phyloP scores from a whole-genome alignment of 257 asterid genomes.

The Solanum bulbocastanum region DNA sequence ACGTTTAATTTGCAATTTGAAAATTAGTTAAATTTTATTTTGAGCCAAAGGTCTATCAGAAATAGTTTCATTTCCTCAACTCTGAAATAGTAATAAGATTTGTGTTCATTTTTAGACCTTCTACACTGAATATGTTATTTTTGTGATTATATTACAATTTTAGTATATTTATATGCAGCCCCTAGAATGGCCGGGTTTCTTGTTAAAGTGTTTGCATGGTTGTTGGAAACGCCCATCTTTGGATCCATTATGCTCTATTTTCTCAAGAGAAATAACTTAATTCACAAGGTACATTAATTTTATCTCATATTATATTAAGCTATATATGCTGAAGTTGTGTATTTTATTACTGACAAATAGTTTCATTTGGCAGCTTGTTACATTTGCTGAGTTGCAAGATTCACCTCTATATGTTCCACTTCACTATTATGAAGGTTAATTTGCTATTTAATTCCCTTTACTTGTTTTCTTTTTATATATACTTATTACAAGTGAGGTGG shows the following conservation, averaged over 20 bases:
- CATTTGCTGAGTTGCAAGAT: conserved; percentile 66
- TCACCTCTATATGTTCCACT: conserved; percentile 68
- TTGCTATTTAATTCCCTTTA: not conserved
- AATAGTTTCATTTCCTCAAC: too few species aligned
- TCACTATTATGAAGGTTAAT: conserved; percentile 54
- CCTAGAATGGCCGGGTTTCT: conserved; percentile 95
- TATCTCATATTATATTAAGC: not conserved
- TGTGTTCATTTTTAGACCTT: not conserved
- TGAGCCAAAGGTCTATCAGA: not conserved
- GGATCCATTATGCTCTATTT: conserved; percentile 57
- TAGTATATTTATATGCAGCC: conserved; percentile 22
- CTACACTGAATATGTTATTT: not conserved
- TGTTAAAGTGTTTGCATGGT: conserved; percentile 63
- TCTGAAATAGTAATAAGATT: too few species aligned
- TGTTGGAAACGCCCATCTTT: conserved; percentile 54
- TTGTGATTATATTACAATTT: not conserved
- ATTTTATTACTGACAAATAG: not conserved
- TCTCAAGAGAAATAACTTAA: conserved; percentile 56
- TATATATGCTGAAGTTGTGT: not conserved
- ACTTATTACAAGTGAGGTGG: not conserved
- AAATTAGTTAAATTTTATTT: not conserved
- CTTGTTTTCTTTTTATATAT: not conserved
- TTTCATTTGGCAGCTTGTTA: conserved; percentile 54
- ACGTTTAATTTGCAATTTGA: not conserved
- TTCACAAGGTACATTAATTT: conserved; percentile 54